phyloP scores from a whole-genome alignment of 352 stramenopile species.

The Pythium rhizo-oryzae region DNA sequence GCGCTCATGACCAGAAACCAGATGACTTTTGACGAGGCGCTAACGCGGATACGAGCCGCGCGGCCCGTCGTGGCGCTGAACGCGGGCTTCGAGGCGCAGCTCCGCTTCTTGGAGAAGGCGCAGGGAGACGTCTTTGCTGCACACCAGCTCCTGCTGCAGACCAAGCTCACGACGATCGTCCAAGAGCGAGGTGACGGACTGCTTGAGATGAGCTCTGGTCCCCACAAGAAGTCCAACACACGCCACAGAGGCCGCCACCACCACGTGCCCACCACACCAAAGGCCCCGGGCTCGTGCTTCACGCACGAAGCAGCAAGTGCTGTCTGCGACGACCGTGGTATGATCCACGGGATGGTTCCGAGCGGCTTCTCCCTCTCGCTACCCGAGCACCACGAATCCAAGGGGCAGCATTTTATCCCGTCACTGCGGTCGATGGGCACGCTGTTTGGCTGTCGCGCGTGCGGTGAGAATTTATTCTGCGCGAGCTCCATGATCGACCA shows the following conservation, averaged over 20 bases:
- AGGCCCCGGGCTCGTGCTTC: constrained; percentile 10
- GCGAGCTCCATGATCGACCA: constrained; percentile 52
- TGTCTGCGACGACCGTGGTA: constrained; percentile 55
- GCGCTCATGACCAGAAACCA: constrained; percentile 81
- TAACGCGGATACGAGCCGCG: constrained; percentile 49
- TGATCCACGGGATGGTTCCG: constrained; percentile 57
- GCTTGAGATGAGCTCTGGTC: constrained; percentile 17
- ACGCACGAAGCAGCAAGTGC: constrained; percentile 10
- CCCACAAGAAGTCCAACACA: constrained; percentile 28
- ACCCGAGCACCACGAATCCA: constrained; percentile 18
- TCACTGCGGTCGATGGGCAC: constrained; percentile 73
- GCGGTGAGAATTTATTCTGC: constrained; percentile 63
- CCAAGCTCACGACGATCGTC: constrained; percentile 37
- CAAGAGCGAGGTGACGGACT: constrained; percentile 42
- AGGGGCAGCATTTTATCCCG: constrained; percentile 55
- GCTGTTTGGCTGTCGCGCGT: constrained; percentile 64
- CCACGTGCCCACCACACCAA: constrained; percentile 24
- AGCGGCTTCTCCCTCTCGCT: constrained; percentile 61
- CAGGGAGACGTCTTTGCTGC: constrained; percentile 72
- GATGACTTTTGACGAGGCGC: constrained; percentile 52
- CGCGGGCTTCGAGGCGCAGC: constrained; percentile 82
- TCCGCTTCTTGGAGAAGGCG: constrained; percentile 72
- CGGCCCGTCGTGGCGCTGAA: constrained; percentile 81
- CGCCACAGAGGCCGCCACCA: constrained; percentile 39
- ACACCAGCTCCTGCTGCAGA: constrained; percentile 74